Base-by-base conservation (phyloP, 768 basidiomycete species). In the Hygrocybe punicea region DNA sequence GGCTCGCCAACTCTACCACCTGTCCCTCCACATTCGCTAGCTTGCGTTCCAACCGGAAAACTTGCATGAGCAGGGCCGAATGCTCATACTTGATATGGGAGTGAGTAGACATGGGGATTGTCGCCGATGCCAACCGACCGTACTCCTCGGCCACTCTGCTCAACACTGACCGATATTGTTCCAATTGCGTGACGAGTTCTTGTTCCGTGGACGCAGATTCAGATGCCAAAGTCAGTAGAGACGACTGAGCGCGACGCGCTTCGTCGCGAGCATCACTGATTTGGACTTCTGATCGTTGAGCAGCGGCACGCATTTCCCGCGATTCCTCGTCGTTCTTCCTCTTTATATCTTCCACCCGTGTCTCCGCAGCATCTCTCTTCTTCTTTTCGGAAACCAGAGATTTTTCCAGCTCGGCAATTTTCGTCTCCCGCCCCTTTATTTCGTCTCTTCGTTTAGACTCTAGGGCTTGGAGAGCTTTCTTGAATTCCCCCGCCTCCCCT, bases 11-110 rank as follows among this genome's bases (percentile, higher is more conserved):
- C 58, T 89, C 87, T 11, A 73, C 67, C 19, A 87, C 84, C 65
- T 90, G 87, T 16, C 71, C 82, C 55, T 89, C 84, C 4, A 86
- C 76, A 63, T 86, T 87, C 39, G 81, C 82, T 13, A 89, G 73
- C 67, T 85, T 88, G 58, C 88, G 82, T 62, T 87, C 83, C 11
- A 89, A 71, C 25, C 86, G 83, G 24, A 76, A 67, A 23, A 73
- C 69, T 7, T 74, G 78, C 9, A 81, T 60, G 54, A 78, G 78
- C 29, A 78, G 58, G 4, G 67, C 60, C 2, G 69, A 54, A 56
- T 78, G 69, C 25, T 78, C 73, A 33, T 73, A 69, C 65, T 75
- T 73, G 35, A 86, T 73, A 6, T 63, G 59, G 17, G 64, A 64
- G 58, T 81, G 71, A 1, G 69, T 65, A 21, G 69, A 59, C 40